Conservation (phyloP, 139 green algal species). For the Chlorella sp. region DNA sequence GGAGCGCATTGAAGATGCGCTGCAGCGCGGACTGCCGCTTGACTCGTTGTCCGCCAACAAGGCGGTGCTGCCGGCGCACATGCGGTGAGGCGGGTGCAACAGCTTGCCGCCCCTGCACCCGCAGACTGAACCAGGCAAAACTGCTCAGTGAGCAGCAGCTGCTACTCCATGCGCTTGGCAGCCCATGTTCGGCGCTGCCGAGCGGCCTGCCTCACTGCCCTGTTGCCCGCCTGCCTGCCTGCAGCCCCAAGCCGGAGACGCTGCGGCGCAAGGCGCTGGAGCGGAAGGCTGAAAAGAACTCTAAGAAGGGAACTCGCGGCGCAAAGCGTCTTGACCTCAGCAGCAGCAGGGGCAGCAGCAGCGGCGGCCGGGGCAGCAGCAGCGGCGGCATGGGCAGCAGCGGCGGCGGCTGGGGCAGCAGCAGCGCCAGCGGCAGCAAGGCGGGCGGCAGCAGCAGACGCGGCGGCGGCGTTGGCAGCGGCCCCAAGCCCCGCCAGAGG, state of each 20-base stretch:
- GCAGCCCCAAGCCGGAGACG: constrained; percentile 61
- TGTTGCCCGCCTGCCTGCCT: no score
- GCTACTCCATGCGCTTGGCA: no score
- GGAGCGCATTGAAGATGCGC: constrained; percentile 77
- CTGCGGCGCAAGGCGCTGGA: constrained; percentile 32
- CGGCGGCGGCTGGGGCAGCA: background rate
- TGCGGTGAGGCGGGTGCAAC: no score
- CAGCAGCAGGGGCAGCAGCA: constrained; percentile 16
- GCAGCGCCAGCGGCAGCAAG: background rate
- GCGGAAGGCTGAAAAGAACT: constrained; percentile 35
- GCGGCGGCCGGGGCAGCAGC: constrained; percentile 21
- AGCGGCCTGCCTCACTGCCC: no score
- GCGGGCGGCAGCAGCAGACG: background rate
- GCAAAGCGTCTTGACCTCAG: constrained; percentile 41
- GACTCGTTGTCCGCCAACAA: constrained; percentile 73
- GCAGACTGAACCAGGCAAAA: no score
- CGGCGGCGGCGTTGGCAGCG: background rate
- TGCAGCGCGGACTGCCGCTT: constrained; percentile 73
- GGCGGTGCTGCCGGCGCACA: constrained; percentile 66
- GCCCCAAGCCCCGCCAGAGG: constrained; percentile 10
- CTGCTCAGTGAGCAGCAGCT: no score
- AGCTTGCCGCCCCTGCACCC: no score
- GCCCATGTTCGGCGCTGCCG: no score
- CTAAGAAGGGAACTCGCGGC: constrained; percentile 42
- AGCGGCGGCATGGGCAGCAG: background rate